Base-by-base conservation (phyloP, 2,329 filamentous ascomycete species). In the Verticillium nubilum region DNA sequence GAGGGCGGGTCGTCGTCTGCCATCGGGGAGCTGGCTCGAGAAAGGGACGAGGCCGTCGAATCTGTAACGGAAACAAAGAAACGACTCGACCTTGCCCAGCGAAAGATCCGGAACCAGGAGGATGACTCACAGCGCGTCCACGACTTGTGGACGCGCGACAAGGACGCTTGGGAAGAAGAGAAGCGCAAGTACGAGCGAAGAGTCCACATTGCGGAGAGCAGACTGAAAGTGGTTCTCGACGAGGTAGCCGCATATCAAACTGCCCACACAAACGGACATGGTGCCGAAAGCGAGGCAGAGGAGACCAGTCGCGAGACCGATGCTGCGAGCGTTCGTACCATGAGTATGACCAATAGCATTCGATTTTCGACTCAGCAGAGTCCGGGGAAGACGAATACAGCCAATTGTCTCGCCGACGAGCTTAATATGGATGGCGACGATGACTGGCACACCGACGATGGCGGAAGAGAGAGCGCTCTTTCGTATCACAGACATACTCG, bases 1-100 rank as follows among this genome's bases (percentile, higher is more conserved):
- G 95, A 99, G 73, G 92, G 90, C 52, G 94, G 93, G 15, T 92
- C 92, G 0, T 88, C 91, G 3, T 93, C 92, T 13, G 93, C 93
- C 1, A 79, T 98, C 10, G 87, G 90, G 55, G 91, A 96, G 67
- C 78, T 99, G 54, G 87, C 89, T 17, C 87, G 87, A 56, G 95
- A 99, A 74, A 86, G 94, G 55, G 94, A 99, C 64, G 88, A 92
- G 62, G 90, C 91, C 5, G 83, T 93, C 10, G 89, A 92, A 60
- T 83, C 83, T 2, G 83, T 86, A 42, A 73, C 81, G 1, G 94
- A 98, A 66, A 78, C 90, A 19, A 91, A 86, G 67, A 88, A 85
- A 69, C 89, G 92, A 64, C 80, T 98, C 1, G 94, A 98, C 19
- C 74, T 79, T 3, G 80, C 85, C 0, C 91, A 96, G 66, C 95